A percentile compares a stretch with the other conserved stretches of the same genome.
Conservation (phyloP, 768 basidiomycete genomes). For the Mycena metata region DNA sequence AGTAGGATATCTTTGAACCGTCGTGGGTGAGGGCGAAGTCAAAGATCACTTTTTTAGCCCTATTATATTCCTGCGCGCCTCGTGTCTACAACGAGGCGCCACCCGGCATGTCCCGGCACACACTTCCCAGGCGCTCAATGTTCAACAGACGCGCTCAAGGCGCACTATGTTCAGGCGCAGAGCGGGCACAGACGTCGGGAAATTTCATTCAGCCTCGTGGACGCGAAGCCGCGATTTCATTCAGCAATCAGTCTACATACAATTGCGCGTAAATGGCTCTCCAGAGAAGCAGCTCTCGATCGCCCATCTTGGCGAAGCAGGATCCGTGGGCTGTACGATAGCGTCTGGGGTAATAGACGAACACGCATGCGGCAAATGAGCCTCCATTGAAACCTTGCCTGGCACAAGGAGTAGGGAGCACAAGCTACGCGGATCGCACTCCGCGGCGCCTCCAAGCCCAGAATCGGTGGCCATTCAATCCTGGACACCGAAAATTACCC, state of each 20-base stretch:
- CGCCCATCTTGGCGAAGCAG: not conserved
- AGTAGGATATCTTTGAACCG: conserved; percentile 2
- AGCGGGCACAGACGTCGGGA: too few relatives aligned
- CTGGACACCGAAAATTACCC: conserved; percentile 7
- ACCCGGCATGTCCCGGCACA: too few relatives aligned
- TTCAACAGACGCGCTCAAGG: not conserved
- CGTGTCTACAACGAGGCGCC: too few relatives aligned
- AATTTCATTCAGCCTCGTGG: conserved; percentile 5
- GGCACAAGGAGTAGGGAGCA: conserved; percentile 6
- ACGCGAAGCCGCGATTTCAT: not conserved
- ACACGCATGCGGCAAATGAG: conserved; percentile 3
- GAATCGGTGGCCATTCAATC: not conserved
- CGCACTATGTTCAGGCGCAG: not conserved
- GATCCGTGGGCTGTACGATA: conserved; percentile 10
- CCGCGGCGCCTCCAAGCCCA: not conserved
- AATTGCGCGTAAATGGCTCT: conserved; percentile 21
- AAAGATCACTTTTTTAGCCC: conserved; percentile 30
- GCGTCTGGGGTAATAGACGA: not conserved
- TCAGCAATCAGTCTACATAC: conserved; percentile 1
- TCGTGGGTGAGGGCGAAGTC: not conserved
- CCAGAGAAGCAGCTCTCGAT: not conserved
- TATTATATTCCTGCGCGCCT: too few relatives aligned
- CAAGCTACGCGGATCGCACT: conserved; percentile 18
- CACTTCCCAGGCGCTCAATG: not conserved
- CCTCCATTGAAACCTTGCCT: conserved; percentile 9